These are phyloP conservation scores for Russula brevipes DNA, from an alignment of 768 basidiomycete genomes.

Conservation along the genomic window DNA sequence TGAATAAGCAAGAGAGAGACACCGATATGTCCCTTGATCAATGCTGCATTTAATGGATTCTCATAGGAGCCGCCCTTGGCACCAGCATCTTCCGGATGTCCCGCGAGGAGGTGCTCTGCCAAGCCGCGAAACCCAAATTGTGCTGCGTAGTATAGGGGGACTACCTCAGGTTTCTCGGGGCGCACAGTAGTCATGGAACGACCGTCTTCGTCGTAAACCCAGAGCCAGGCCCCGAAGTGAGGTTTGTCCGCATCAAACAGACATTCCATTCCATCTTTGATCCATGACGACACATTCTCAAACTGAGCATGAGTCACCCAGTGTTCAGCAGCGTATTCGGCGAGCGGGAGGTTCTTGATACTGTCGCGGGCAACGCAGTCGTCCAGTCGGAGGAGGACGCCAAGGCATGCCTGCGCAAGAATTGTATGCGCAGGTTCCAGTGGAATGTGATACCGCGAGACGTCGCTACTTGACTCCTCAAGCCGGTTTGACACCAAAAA, in stretches of 20 bases:
- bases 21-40: background rate
- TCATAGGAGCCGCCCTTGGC: background rate
- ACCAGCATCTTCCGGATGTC: background rate
- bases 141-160: background rate
- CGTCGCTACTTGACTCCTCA: background rate
- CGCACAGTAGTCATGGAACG: no score
- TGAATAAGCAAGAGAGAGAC: background rate
- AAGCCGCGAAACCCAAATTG: background rate
- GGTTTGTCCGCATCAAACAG: background rate
- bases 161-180: background rate
- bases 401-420: background rate
- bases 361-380: background rate
- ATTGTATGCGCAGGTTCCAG: background rate
- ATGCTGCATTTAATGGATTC: background rate
- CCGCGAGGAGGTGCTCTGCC: background rate
- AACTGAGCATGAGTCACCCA: background rate
- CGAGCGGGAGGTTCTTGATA: background rate
- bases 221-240: background rate
- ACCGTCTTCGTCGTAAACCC: background rate
- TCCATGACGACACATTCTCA: background rate
- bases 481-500: background rate
- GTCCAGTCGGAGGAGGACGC: background rate
- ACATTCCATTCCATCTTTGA: background rate
- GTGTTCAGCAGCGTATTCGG: background rate
- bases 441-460: background rate